Evolutionary conservation across 2,329 filamentous ascomycete genomes (phyloP).

Genomic region (Ophiostoma sp.): DNA sequence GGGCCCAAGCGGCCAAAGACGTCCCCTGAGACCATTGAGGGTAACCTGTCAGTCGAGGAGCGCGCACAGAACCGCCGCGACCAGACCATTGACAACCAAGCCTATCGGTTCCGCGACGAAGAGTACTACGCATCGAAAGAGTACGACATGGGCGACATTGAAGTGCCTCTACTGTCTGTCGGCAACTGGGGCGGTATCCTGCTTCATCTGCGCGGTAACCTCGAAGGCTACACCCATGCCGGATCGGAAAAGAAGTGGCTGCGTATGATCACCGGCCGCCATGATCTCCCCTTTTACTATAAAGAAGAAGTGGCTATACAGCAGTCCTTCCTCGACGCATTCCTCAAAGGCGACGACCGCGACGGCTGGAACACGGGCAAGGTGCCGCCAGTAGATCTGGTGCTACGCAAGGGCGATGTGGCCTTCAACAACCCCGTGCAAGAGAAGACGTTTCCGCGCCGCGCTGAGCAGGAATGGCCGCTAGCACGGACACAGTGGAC

Average conservation of each 20-base stretch:
- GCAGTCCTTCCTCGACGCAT: slow-evolving; percentile 62
- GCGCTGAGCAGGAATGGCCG: slow-evolving; percentile 61
- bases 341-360: slow-evolving; percentile 61
- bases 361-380: slow-evolving; percentile 58
- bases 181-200: slow-evolving; percentile 68
- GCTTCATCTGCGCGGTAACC: slow-evolving; percentile 63
- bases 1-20: slow-evolving; percentile 3
- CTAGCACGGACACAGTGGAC: slow-evolving; percentile 61
- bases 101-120: slow-evolving; percentile 56
- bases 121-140: slow-evolving; percentile 61
- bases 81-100: slow-evolving; percentile 43
- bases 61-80: slow-evolving; percentile 46
- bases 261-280: slow-evolving; percentile 62
- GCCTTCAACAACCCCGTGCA: slow-evolving; percentile 60
- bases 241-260: slow-evolving; percentile 64
- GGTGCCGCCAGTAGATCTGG: slow-evolving; percentile 54
- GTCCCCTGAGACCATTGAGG: slow-evolving; percentile 48
- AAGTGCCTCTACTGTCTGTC: slow-evolving; percentile 61
- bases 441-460: slow-evolving; percentile 51
- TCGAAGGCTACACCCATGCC: slow-evolving; percentile 59
- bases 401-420: slow-evolving; percentile 60
- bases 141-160: slow-evolving; percentile 59
- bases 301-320: slow-evolving; percentile 63
- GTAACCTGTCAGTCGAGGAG: slow-evolving; percentile 50
- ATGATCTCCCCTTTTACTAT: slow-evolving; percentile 70